Base-by-base conservation (phyloP, 2,329 filamentous ascomycete genomes). In the Penicillium sp. region DNA sequence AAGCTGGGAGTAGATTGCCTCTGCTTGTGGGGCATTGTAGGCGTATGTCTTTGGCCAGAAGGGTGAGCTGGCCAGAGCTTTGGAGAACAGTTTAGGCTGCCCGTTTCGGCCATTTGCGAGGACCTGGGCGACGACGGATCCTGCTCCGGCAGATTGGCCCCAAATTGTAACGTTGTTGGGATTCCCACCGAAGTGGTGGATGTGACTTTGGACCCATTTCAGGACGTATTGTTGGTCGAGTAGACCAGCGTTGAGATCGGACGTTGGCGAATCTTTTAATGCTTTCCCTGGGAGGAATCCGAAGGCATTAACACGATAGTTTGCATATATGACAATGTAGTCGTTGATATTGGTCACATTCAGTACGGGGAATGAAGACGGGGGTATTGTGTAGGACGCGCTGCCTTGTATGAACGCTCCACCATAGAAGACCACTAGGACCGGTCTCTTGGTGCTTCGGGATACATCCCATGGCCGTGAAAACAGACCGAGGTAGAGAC, bases 341-440 rank as follows among this genome's bases (percentile, higher is more conserved):
- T 85, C 81, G 54, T 82, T 82, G 4, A 67, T 55, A 1, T 64
- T 59, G 24, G 79, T 82, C 3, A 80, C 81, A 59, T 86, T 85
- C 3, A 87, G 72, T 4, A 85, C 75, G 0, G 83, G 85, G 61
- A 82, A 87, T 1, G 77, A 81, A 0, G 78, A 71, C 2, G 85
- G 84, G 4, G 83, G 84, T 7, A 86, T 74, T 6, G 66, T 69
- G 62, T 86, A 83, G 36, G 73, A 78, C 0, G 81, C 84, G 29
- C 76, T 77, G 7, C 84, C 85, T 64, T 83, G 73, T 47, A 86
- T 82, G 70, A 84, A 87, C 2, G 77, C 85, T 11, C 85, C 85
- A 49, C 85, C 85, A 64, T 83, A 85, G 64, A 85, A 86, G 3
- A 79, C 79, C 3, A 87, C 78, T 0, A 87, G 76, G 0, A 87